A percentile compares a stretch with the other conserved stretches of the same genome.
These are phyloP conservation scores for Pleurotus citrinopileatus DNA, from an alignment of 768 basidiomycete species.

Conservation along the genomic window DNA sequence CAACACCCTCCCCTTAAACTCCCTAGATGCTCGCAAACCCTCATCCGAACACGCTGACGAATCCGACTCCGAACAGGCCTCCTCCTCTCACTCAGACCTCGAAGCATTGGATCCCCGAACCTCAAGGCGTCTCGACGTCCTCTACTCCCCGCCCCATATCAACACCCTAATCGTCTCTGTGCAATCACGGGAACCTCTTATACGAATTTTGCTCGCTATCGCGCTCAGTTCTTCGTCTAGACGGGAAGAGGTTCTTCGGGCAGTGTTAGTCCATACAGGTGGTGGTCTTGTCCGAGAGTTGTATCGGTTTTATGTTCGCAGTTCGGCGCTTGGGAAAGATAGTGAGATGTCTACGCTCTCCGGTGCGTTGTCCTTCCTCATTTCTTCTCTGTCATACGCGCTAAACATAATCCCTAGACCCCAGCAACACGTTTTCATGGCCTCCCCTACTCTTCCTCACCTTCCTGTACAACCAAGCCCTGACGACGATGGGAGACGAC, in stretches of 20 bases:
- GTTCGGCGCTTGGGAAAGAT: slow-evolving; percentile 60
- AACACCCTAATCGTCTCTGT: slow-evolving; percentile 48
- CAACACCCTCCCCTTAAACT: slow-evolving; percentile 47
- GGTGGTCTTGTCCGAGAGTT: slow-evolving; percentile 72
- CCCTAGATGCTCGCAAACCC: slow-evolving; percentile 41
- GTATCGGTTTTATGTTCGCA: slow-evolving; percentile 64
- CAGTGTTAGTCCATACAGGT: slow-evolving; percentile 43
- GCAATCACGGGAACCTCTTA: slow-evolving; percentile 44
- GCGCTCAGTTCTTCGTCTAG: slow-evolving; percentile 57
- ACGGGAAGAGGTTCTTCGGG: slow-evolving; percentile 55
- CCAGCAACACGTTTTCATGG: slow-evolving; percentile 48
- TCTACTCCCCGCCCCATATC: slow-evolving; percentile 54
- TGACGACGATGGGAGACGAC: slow-evolving; percentile 93
- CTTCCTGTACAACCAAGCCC: slow-evolving; percentile 78
- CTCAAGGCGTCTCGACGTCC: slow-evolving; percentile 55
- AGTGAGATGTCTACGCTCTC: slow-evolving; percentile 26
- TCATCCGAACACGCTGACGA: slow-evolving; percentile 33
- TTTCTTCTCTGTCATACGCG: slow-evolving; percentile 1
- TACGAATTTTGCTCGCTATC: slow-evolving; percentile 57
- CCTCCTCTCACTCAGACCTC: slow-evolving; percentile 35
- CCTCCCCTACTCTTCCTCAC: slow-evolving; percentile 73
- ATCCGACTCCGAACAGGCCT: slow-evolving; percentile 31
- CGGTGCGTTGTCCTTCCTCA: slow-evolving; percentile 18
- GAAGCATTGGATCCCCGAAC: slow-evolving; percentile 58
- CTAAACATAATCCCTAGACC: slow-evolving; percentile 32